Percentiles rank a stretch among this genome's conserved stretches.
Conservation (phyloP, 352 stramenopile genomes). For the Globisporangium barbulae region DNA sequence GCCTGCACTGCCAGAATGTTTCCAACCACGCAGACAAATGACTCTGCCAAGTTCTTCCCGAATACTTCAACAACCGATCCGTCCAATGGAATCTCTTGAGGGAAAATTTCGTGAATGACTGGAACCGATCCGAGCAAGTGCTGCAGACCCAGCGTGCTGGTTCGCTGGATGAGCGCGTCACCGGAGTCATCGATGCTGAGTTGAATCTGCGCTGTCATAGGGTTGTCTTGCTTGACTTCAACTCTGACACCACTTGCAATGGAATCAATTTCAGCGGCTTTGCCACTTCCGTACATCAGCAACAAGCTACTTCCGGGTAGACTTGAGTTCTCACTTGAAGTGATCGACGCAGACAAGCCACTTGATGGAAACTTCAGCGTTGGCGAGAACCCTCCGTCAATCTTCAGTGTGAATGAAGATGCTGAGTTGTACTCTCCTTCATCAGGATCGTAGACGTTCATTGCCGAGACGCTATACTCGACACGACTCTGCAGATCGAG, state of each 20-base stretch:
- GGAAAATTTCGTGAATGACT: conserved; percentile 16
- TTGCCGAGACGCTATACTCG: conserved; percentile 18
- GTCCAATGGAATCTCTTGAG: conserved; percentile 14
- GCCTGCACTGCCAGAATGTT: conserved; percentile 1
- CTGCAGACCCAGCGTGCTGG: conserved; percentile 10
- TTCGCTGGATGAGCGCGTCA: neutral
- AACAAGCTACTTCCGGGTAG: neutral
- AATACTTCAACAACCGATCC: conserved; percentile 16
- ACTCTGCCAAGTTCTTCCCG: conserved; percentile 18
- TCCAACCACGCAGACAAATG: conserved; percentile 15
- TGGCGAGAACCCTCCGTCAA: conserved; percentile 15
- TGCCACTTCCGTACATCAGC: conserved; percentile 14
- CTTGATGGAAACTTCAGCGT: conserved; percentile 9
- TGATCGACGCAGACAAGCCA: conserved; percentile 4
- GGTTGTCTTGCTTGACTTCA: conserved; percentile 17
- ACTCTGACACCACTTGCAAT: conserved; percentile 7
- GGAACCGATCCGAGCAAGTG: conserved; percentile 13
- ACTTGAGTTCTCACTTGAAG: neutral
- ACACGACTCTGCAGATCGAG: conserved; percentile 24
- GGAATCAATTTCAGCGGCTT: conserved; percentile 9
- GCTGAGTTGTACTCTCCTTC: conserved; percentile 31
- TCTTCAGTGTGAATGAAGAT: conserved; percentile 18
- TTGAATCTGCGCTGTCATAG: conserved; percentile 7
- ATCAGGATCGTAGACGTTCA: conserved; percentile 26
- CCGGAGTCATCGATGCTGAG: conserved; percentile 4